Evolutionary conservation across 2,329 filamentous ascomycete species (phyloP), one percentile per base, ranked within the genome.

Genomic region (Leptographium galeiforme): DNA sequence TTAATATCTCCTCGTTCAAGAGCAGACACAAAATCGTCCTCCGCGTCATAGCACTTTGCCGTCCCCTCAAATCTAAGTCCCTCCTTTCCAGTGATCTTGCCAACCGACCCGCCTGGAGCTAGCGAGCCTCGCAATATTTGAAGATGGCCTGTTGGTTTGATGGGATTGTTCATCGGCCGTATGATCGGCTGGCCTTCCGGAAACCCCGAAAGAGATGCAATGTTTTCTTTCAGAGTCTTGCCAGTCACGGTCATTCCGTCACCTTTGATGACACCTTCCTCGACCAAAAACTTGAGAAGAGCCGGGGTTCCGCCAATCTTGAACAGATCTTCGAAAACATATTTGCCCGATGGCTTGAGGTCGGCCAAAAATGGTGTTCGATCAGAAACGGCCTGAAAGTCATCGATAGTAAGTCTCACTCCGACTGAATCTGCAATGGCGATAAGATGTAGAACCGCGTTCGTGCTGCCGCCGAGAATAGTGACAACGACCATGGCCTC

Each of bases 31-130:
- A 95, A 85, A 63, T 84, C 78, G 61, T 83, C 77, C 69, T 96
- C 90, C 59, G 89, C 87, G 68, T 95, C 77, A 67, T 89, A 95
- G 58, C 89, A 87, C 44, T 81, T 78, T 5, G 90, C 89, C 64
- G 83, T 87, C 55, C 89, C 89, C 13, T 76, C 82, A 68, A 95
- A 95, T 12, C 72, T 74, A 16, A 88, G 77, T n/a, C 90, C 89
- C 69, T 95, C 89, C 71, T 95, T 95, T 50, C 89, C 89, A 0
- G 89, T 95, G 67, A 95, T 95, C 70, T 95, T 95, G 57, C 89
- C 89, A 12, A 95, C 89, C 1, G 87, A 87, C 50, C 89, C 90
- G 11, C 84, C 85, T 2, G 89, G 90, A 0, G 90, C 89, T 40
- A 95, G 79, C 56, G 89, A 88, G 41, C 89, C 89, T 57, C 83